phyloP scores from a whole-genome alignment of 2,329 filamentous ascomycete species.

The Cephalotrichum gorgonifer region DNA sequence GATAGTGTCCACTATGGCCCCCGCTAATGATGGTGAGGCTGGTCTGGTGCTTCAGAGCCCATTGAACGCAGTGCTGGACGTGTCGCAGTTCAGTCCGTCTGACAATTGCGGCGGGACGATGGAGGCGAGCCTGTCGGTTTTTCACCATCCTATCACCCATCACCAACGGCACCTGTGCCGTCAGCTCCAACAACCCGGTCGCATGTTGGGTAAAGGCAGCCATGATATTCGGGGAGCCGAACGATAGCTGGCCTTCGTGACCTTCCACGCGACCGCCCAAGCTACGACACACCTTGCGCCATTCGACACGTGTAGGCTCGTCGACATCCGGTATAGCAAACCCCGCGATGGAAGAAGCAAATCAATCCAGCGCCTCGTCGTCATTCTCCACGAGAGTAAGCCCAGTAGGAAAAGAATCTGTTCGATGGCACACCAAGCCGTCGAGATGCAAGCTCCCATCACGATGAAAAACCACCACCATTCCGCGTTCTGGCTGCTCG shows the following conservation, averaged over 20 bases:
- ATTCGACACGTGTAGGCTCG: conserved; percentile 21
- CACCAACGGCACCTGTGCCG: conserved; percentile 25
- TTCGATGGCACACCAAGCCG: conserved; percentile 35
- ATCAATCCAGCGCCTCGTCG: conserved; percentile 34
- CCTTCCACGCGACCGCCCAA: conserved; percentile 28
- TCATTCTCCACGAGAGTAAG: conserved; percentile 30
- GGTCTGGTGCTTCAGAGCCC: conserved; percentile 36
- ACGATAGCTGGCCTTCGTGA: conserved; percentile 28
- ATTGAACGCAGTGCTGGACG: conserved; percentile 43
- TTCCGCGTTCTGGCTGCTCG: conserved; percentile 22
- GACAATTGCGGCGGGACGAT: conserved; percentile 30
- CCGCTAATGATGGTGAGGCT: conserved; percentile 44
- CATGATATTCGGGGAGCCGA: conserved; percentile 40
- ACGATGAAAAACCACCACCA: conserved; percentile 48
- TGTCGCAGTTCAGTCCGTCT: conserved; percentile 34
- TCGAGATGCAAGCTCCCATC: conserved; percentile 29
- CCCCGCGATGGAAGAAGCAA: conserved; percentile 42
- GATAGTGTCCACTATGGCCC: conserved; percentile 49
- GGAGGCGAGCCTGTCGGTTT: conserved; percentile 36
- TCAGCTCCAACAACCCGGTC: conserved; percentile 22
- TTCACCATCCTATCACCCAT: conserved; percentile 27
- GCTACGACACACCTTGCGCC: conserved; percentile 41
- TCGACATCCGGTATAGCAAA: conserved; percentile 22
- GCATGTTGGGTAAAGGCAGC: conserved; percentile 35
- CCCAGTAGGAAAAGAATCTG: conserved; percentile 34